phyloP scores from a whole-genome alignment of 2,329 filamentous ascomycete genomes.

The Domatiomyces globalis region DNA sequence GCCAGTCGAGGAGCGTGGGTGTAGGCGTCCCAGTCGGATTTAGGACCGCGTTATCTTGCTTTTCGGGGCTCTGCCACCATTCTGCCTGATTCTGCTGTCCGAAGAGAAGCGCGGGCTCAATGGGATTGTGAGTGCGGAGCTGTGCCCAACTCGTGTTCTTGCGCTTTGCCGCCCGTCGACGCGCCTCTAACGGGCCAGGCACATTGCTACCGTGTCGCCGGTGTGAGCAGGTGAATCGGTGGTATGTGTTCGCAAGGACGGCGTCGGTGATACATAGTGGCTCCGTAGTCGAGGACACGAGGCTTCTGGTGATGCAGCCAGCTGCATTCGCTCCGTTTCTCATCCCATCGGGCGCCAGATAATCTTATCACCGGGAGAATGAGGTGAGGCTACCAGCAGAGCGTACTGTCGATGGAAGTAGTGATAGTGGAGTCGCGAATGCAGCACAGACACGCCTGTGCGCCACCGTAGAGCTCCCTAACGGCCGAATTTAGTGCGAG shows the following conservation, averaged over 20 bases:
- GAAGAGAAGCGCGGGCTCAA: slow-evolving; percentile 30
- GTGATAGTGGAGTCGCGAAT: not conserved
- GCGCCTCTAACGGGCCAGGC: slow-evolving; percentile 49
- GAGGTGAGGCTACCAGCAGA: not conserved
- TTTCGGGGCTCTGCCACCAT: slow-evolving; percentile 14
- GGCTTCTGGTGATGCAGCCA: slow-evolving; percentile 10
- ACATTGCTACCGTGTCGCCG: slow-evolving; percentile 46
- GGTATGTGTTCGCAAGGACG: slow-evolving; percentile 33
- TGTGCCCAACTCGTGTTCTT: slow-evolving; percentile 38
- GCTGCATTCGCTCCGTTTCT: slow-evolving; percentile 10
- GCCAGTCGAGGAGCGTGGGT: not conserved
- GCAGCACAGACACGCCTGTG: not conserved
- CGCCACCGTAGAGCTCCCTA: no score
- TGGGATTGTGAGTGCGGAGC: slow-evolving; percentile 21
- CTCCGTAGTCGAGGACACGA: slow-evolving; percentile 1
- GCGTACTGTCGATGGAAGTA: not conserved
- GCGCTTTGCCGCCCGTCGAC: slow-evolving; percentile 40
- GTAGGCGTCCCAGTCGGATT: not conserved
- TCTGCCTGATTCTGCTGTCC: slow-evolving; percentile 17
- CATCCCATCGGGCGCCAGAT: slow-evolving; percentile 13
- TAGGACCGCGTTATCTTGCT: not conserved
- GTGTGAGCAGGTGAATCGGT: slow-evolving; percentile 29
- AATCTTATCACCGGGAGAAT: not conserved
- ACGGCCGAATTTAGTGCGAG: no score
- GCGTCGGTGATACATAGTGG: slow-evolving; percentile 34